Evolutionary conservation across 202 grass and related monocot species (phyloP), one percentile per base, ranked within the genome.

Genomic region (Sporobolus alterniflorus): DNA sequence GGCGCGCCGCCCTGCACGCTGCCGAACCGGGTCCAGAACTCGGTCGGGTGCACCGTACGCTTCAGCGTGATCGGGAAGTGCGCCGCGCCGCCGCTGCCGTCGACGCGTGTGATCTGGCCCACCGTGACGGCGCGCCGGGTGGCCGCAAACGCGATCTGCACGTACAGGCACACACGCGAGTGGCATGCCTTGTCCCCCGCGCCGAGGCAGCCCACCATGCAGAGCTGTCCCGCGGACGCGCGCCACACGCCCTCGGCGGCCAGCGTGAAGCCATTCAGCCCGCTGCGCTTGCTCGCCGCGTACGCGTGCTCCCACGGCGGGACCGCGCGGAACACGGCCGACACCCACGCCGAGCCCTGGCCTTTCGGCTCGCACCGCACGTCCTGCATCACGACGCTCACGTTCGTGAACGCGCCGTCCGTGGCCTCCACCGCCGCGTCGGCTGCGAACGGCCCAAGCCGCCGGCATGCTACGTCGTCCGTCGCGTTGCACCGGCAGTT

Each of bases 181-280:
- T 69, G 47, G 47, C 95, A 98, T 21, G 57, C 74, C 51, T 34
- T 29, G 67, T 77, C 87, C 62, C 82, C 85, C 55, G 30, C 83
- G 63, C 84, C 86, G 31, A 91, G 77, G 85, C 95, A 98, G 24
- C 86, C 95, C 56, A 95, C 88, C 95, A 98, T 98, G 92, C 92
- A 98, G 51, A 98, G 88, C 80, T 91, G 92, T 26, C 92, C 92
- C 17, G 76, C 24, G 24, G 95, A 90, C 8, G 90, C 73, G 32
- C 79, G 90, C 95, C 95, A 98, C 69, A 91, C 84, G 21, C 92
- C 95, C 88, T 98, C 95, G 47, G 90, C 88, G 3, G 90, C 63
- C 15, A 98, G 86, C 13, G 92, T 93, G 77, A 61, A 60, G 66
- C 74, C 81, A 81, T 81, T 64, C 14, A 98, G 88, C 48, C 92